Evolutionary conservation across 2,329 filamentous ascomycete species (phyloP), one percentile per base, ranked within the genome.

Genomic region (Aspergillus tubingensis): DNA sequence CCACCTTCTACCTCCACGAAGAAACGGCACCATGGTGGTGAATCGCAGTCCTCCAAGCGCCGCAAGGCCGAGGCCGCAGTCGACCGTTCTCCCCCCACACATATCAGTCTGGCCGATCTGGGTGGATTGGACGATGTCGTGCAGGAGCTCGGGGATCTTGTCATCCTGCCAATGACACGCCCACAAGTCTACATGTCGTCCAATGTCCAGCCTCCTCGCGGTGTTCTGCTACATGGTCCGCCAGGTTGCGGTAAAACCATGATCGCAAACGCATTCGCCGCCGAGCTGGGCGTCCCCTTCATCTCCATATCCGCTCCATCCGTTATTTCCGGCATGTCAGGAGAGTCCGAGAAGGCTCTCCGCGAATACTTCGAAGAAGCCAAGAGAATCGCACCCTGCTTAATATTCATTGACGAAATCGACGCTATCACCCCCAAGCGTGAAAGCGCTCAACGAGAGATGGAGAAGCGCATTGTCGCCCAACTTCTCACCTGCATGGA

Each of bases 371-470:
- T 96, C 62, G 93, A 98, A 11, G 91, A 95, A 70, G 95, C 95
- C 0, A 91, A 91, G 73, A 85, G 86, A 58, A 83, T 93, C 39
- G 93, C 94, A 0, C 95, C 95, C 0, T 96, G 92, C 70, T 82
- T 99, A 5, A 84, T 99, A 4, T 96, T 97, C 70, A 90, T 98
- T 59, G 92, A 96, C 67, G 90, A 96, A 67, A 91, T 98, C 55
- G 93, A 99, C 75, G 89, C 90, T 3, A 95, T 98, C 68, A 91
- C 92, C 53, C 91, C 91, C 0, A 96, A 96, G 74, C 84, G 90
- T 58, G 91, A 96, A 64, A 91, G 86, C 57, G 87, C 90, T 1
- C 90, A 95, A 70, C 88, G 90, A 70, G 92, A 96, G 65, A 94
- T 96, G 86, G 92, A 96, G 73, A 91, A 92, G 71, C 83, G 92